Evolutionary conservation across 2,329 filamentous ascomycete genomes (phyloP).

Genomic region (Monilinia fructicola): DNA sequence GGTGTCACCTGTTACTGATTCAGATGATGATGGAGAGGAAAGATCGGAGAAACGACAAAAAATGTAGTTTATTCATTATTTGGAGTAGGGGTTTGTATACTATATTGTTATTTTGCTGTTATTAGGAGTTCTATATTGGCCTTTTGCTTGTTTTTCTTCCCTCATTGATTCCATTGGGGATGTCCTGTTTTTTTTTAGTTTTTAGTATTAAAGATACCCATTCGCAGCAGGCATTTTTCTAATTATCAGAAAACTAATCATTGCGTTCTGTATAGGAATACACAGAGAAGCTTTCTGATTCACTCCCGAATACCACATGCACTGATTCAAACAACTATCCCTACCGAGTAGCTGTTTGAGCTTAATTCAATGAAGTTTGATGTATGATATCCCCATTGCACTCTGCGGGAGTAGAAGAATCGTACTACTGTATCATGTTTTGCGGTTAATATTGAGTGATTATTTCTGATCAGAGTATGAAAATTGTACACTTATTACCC

Average conservation of each 20-base stretch:
- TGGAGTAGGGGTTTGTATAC: fast-evolving
- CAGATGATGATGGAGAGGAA: neutral
- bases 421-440: too few relatives aligned
- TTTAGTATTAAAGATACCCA: neutral
- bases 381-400: too few relatives aligned
- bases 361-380: too few relatives aligned
- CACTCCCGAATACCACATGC: neutral
- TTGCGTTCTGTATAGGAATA: neutral
- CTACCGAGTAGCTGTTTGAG: too few relatives aligned
- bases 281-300: neutral
- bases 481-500: too few relatives aligned
- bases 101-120: neutral
- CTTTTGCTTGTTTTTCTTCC: neutral
- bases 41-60: neutral
- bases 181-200: neutral
- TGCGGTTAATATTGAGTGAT: too few relatives aligned
- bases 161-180: neutral
- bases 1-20: neutral
- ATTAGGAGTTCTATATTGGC: neutral
- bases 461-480: too few relatives aligned
- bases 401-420: too few relatives aligned
- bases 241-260: neutral
- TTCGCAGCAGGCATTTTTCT: neutral
- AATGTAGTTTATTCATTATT: neutral
- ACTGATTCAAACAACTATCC: neutral